Percentiles rank a stretch among this genome's conserved stretches.
phyloP scores from a whole-genome alignment of 371 early-diverging fungal species.

The Gilbertella persicaria region DNA sequence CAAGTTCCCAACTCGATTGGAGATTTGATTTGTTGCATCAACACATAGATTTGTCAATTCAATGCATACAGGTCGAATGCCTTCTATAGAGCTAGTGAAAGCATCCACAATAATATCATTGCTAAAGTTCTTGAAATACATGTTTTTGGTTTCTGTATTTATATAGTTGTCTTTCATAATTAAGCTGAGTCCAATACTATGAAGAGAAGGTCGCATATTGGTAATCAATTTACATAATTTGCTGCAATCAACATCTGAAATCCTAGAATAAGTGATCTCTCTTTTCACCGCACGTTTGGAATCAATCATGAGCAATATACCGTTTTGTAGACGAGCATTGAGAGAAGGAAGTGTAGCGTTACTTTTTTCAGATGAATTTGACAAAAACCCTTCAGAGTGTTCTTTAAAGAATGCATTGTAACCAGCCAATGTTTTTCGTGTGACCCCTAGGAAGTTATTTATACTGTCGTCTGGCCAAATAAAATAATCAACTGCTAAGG shows the following conservation, averaged over 20 bases:
- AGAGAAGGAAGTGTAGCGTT: conserved; percentile 24
- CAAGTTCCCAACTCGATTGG: conserved; percentile 1
- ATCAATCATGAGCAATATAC: conserved; percentile 35
- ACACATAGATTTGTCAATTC: conserved; percentile 10
- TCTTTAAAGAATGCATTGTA: conserved; percentile 38
- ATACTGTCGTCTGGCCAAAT: conserved; percentile 52
- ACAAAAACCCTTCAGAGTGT: conserved; percentile 35
- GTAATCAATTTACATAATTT: conserved; percentile 26
- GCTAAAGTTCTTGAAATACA: conserved; percentile 14
- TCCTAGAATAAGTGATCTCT: conserved; percentile 31
- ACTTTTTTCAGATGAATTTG: neutral
- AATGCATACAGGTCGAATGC: conserved; percentile 1
- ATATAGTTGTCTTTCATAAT: conserved; percentile 29
- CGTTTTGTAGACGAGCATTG: conserved; percentile 29
- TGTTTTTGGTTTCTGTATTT: conserved; percentile 3
- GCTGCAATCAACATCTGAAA: conserved; percentile 39
- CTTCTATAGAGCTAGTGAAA: conserved; percentile 1
- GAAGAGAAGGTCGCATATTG: conserved; percentile 28
- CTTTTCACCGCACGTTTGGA: conserved; percentile 46
- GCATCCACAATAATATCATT: conserved; percentile 14
- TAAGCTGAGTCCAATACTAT: conserved; percentile 41
- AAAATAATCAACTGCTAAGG: conserved; percentile 34
- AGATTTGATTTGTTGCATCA: conserved; percentile 10
- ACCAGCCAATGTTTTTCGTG: conserved; percentile 22
- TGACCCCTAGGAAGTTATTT: conserved; percentile 31